phyloP scores from a whole-genome alignment of 2,329 filamentous ascomycete genomes.

The Curvularia hawaiiensis region DNA sequence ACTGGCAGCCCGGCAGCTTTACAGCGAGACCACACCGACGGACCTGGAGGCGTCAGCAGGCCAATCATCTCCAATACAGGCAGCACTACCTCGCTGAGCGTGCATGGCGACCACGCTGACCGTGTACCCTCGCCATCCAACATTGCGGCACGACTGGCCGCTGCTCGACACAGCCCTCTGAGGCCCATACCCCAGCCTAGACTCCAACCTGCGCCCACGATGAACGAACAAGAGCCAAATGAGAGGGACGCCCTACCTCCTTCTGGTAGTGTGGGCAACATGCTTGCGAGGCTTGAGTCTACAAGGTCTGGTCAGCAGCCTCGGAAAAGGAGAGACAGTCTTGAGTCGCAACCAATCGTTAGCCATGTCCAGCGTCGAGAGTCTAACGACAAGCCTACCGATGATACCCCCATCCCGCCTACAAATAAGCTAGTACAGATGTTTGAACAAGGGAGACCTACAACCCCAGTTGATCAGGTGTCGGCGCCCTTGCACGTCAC shows the following conservation, averaged over 20 bases:
- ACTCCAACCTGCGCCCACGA: conserved; percentile 10
- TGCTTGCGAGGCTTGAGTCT: conserved; percentile 39
- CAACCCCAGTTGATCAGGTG: conserved; percentile 21
- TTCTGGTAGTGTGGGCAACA: conserved; percentile 41
- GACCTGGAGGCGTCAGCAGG: conserved; percentile 32
- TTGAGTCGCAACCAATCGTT: conserved; percentile 20
- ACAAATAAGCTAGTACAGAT: conserved; percentile 70
- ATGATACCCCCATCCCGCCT: conserved; percentile 65
- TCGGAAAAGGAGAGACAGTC: conserved; percentile 24
- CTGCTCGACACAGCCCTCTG: conserved; percentile 62
- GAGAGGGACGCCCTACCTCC: conserved; percentile 40
- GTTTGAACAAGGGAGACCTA: conserved; percentile 63
- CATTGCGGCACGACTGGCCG: conserved; percentile 66
- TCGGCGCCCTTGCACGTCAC: conserved; percentile 26
- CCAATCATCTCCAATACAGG: conserved; percentile 35
- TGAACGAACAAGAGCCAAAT: conserved; percentile 31
- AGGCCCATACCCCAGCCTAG: conserved; percentile 25
- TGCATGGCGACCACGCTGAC: conserved; percentile 35
- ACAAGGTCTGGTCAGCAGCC: conserved; percentile 22
- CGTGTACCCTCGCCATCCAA: conserved; percentile 62
- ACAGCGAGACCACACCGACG: conserved; percentile 40
- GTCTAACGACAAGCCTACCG: conserved; percentile 46
- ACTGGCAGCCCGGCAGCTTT: conserved; percentile 34
- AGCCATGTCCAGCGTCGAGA: conserved; percentile 12
- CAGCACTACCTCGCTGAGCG: conserved; percentile 38